phyloP scores from a whole-genome alignment of 148 eudicot species.

The Polygonum maritimum region DNA sequence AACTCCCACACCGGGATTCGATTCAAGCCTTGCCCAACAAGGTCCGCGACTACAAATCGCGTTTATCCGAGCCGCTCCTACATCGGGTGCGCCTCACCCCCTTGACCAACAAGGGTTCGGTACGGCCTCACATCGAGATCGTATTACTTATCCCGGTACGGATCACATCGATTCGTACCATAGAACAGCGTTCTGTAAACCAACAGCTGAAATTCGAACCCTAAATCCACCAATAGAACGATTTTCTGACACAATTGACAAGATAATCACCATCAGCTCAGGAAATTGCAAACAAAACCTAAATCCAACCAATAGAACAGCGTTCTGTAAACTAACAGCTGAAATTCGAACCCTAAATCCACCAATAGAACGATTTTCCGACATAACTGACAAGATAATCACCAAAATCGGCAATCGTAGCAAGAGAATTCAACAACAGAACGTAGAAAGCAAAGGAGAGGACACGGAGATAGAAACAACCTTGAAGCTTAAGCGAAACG shows the following conservation, averaged over 20 bases:
- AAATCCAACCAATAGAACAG: no score
- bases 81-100: no score
- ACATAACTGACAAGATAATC: background rate
- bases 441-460: background rate
- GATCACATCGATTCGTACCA: no score
- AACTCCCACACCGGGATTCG: no score
- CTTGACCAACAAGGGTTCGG: no score
- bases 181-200: background rate
- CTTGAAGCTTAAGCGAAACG: constrained; percentile 72
- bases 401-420: background rate
- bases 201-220: background rate
- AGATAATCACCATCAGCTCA: background rate
- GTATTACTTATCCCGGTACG: no score
- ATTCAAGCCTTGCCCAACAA: no score
- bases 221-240: background rate
- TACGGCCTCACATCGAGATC: no score
- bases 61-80: no score
- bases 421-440: background rate
- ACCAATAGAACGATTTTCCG: background rate
- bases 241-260: background rate
- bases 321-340: background rate
- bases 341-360: background rate
- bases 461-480: constrained; percentile 15
- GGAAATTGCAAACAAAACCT: no score
- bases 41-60: no score